These are phyloP conservation scores for Sutorius eximius DNA, from an alignment of 1,284 basidiomycete genomes.

Conservation along the genomic window DNA sequence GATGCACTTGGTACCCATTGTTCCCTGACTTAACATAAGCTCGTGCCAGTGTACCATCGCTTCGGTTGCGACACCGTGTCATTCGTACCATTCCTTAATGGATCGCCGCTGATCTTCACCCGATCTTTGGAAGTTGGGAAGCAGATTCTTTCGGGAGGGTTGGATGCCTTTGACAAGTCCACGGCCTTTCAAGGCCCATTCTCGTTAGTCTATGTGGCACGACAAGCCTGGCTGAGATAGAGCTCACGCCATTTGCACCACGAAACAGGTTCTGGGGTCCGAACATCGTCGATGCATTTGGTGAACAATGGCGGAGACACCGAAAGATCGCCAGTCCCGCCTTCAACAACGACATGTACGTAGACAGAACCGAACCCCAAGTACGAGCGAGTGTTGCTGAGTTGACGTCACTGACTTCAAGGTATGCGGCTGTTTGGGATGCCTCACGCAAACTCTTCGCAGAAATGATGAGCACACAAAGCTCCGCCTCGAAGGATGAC, in stretches of 20 bases:
- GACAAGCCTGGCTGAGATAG: not conserved
- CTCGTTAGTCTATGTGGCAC: not conserved
- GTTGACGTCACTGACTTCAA: not conserved
- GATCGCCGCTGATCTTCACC: not conserved
- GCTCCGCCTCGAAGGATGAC: slow-evolving; percentile 39
- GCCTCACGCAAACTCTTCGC: slow-evolving; percentile 31
- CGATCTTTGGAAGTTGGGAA: not conserved
- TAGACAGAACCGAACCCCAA: not conserved
- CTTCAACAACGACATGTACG: not conserved
- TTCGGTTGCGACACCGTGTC: not conserved
- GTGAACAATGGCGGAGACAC: slow-evolving; percentile 1
- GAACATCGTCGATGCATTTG: not conserved
- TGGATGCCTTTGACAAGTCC: slow-evolving; percentile 1
- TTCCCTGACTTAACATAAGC: not conserved
- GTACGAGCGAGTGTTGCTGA: not conserved
- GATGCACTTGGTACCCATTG: too few relatives aligned
- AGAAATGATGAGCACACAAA: slow-evolving; percentile 45
- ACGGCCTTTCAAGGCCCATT: not conserved
- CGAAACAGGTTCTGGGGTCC: not conserved
- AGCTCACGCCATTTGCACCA: not conserved
- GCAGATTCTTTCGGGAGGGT: not conserved
- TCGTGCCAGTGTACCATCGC: not conserved
- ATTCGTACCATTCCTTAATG: not conserved
- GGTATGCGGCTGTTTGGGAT: slow-evolving; percentile 39
- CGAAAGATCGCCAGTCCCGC: not conserved